These are phyloP conservation scores for Leccinum boreale DNA, from an alignment of 768 basidiomycete species.

Conservation along the genomic window DNA sequence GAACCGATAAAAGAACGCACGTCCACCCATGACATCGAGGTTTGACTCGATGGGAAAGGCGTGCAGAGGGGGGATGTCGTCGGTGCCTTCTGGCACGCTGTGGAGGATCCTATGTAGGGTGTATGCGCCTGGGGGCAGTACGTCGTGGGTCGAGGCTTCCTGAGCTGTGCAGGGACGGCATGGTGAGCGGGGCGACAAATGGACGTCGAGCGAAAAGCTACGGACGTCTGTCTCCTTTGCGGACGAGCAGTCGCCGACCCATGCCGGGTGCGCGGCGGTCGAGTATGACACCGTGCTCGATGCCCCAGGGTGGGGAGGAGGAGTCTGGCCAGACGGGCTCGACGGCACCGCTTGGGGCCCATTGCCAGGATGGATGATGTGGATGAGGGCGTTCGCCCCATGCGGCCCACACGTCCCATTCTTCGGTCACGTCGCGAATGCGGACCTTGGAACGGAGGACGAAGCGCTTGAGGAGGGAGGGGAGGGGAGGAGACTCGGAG, in stretches of 20 bases:
- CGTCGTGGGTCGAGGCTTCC: conserved; percentile 55
- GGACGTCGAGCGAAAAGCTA: conserved; percentile 12
- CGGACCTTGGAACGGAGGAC: conserved; percentile 88
- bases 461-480: conserved; percentile 76
- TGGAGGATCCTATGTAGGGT: conserved; percentile 72
- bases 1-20: conserved; percentile 44
- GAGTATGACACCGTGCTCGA: conserved; percentile 44
- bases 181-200: background rate
- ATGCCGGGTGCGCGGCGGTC: conserved; percentile 75
- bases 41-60: conserved; percentile 95
- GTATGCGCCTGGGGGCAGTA: conserved; percentile 55
- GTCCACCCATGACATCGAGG: conserved; percentile 89
- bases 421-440: conserved; percentile 69
- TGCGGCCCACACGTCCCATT: conserved; percentile 78
- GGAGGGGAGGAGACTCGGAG: conserved; percentile 57
- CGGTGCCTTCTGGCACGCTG: conserved; percentile 84
- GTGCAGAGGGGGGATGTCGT: conserved; percentile 71
- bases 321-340: conserved; percentile 70
- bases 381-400: conserved; percentile 56
- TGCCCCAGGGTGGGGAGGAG: conserved; percentile 58
- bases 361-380: conserved; percentile 46
- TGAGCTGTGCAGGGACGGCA: conserved; percentile 37
- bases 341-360: conserved; percentile 68
- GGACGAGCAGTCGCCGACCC: conserved; percentile 70
- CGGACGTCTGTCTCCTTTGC: conserved; percentile 74